Conservation (phyloP, 2,329 filamentous ascomycete species). For the Basipetospora chlamydospora region DNA sequence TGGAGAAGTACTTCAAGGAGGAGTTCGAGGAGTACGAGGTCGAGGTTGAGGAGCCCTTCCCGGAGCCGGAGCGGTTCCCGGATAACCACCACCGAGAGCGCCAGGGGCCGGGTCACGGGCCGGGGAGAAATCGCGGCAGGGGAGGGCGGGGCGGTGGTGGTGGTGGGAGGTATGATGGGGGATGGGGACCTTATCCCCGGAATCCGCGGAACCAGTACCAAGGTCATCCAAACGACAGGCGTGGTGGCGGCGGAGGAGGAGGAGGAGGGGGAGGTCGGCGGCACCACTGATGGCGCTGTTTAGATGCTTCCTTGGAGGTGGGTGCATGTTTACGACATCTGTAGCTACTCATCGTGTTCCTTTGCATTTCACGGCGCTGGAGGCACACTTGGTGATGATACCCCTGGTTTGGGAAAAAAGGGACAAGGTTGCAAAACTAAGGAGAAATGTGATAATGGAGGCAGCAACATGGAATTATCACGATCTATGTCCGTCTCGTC, state of each 20-base stretch:
- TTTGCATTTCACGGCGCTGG: conserved; percentile 2
- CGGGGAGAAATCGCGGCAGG: conserved; percentile 9
- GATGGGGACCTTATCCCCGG: conserved; percentile 4
- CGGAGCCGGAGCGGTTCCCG: conserved; percentile 8
- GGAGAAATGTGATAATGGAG: no score
- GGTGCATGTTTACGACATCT: neutral
- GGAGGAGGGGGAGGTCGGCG: conserved; percentile 7
- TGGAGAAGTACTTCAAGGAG: conserved; percentile 54
- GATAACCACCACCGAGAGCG: neutral
- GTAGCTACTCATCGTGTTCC: neutral
- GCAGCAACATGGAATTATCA: no score
- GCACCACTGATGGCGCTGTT: conserved; percentile 4
- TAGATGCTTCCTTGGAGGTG: no score
- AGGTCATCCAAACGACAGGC: neutral
- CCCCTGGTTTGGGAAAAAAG: no score
- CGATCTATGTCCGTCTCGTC: no score
- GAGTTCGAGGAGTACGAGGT: conserved; percentile 66
- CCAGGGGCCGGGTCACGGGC: conserved; percentile 1
- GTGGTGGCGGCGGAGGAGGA: conserved; percentile 14
- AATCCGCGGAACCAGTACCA: conserved; percentile 4
- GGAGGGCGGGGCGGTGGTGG: conserved; percentile 12
- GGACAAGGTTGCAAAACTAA: no score
- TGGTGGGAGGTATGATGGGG: conserved; percentile 8
- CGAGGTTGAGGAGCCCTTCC: conserved; percentile 55
- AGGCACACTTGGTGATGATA: no score